Percentiles rank a stretch among this genome's conserved stretches.
phyloP scores from a whole-genome alignment of 768 basidiomycete species.

The Astraeus odoratus region DNA sequence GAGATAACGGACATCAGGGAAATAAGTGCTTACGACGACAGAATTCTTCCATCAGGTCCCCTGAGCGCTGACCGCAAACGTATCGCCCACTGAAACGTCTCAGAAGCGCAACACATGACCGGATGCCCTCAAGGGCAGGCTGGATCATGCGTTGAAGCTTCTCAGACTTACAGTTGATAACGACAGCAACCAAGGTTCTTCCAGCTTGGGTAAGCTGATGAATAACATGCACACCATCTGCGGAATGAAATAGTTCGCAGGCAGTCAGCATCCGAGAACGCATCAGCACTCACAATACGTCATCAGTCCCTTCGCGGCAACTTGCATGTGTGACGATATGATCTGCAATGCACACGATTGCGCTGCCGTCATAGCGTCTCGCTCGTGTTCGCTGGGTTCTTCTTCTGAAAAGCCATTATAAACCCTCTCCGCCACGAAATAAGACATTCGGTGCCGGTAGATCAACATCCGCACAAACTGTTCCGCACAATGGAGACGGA shows the following conservation, averaged over 20 bases:
- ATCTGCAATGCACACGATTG: constrained; percentile 77
- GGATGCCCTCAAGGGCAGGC: constrained; percentile 75
- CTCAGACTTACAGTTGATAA: constrained; percentile 84
- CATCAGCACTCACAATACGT: constrained; percentile 76
- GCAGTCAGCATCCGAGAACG: constrained; percentile 1
- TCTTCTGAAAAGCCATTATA: constrained; percentile 37
- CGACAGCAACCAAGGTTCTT: constrained; percentile 79
- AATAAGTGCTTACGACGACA: constrained; percentile 58
- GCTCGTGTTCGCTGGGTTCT: constrained; percentile 62
- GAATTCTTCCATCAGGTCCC: constrained; percentile 93
- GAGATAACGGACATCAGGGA: not conserved
- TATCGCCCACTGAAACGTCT: constrained; percentile 87
- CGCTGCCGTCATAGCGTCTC: constrained; percentile 69
- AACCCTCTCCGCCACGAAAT: constrained; percentile 64
- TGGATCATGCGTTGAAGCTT: constrained; percentile 69
- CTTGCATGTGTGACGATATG: constrained; percentile 73
- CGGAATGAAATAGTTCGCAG: constrained; percentile 8
- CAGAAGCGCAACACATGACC: constrained; percentile 84
- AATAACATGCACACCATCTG: constrained; percentile 92
- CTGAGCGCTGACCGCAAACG: constrained; percentile 84
- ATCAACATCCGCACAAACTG: constrained; percentile 86
- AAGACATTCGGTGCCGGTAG: constrained; percentile 80
- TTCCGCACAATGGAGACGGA: constrained; percentile 79
- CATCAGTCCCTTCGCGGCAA: constrained; percentile 86
- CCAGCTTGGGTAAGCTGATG: constrained; percentile 94